A percentile compares a stretch with the other conserved stretches of the same genome.
Conservation (phyloP, 495 filamentous ascomycete species). For the Penicillium robsamsonii region DNA sequence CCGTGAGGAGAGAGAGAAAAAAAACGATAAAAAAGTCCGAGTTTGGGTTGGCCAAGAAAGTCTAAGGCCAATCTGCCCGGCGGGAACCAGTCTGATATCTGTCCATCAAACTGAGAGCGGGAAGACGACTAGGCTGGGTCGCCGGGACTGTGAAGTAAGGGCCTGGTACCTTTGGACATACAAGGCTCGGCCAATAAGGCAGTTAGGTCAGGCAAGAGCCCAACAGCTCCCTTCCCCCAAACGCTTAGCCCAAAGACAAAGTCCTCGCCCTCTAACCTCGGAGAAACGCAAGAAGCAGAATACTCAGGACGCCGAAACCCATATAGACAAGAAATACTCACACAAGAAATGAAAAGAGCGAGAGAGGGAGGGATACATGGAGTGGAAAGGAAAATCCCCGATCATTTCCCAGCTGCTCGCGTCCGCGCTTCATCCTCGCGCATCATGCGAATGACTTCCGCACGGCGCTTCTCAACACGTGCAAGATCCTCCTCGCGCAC, state of each 20-base stretch:
- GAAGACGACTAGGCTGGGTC: background rate
- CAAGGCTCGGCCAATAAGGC: background rate
- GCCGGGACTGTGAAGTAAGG: background rate
- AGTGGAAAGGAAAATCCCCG: background rate
- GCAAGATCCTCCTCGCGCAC: slow-evolving; percentile 60
- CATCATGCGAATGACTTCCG: slow-evolving; percentile 53
- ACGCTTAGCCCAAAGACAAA: background rate
- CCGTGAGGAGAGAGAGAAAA: slow-evolving; percentile 23
- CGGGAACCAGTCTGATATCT: background rate
- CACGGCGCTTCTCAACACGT: slow-evolving; percentile 43
- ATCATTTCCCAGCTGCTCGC: slow-evolving; percentile 26
- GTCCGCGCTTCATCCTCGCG: slow-evolving; percentile 50
- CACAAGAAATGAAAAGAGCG: slow-evolving; percentile 4
- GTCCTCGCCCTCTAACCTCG: background rate
- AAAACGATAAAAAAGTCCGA: background rate
- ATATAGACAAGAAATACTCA: slow-evolving; percentile 26
- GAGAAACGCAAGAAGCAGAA: slow-evolving; percentile 14
- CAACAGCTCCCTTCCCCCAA: background rate
- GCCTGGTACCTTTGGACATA: background rate
- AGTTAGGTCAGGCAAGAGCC: background rate
- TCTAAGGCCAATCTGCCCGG: background rate
- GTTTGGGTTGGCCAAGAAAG: background rate
- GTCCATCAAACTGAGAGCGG: background rate
- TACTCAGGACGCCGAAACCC: slow-evolving; percentile 21
- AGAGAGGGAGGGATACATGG: slow-evolving; percentile 1